Conservation (phyloP, 371 early-diverging fungal species). For the Actinomortierella wolfii region DNA sequence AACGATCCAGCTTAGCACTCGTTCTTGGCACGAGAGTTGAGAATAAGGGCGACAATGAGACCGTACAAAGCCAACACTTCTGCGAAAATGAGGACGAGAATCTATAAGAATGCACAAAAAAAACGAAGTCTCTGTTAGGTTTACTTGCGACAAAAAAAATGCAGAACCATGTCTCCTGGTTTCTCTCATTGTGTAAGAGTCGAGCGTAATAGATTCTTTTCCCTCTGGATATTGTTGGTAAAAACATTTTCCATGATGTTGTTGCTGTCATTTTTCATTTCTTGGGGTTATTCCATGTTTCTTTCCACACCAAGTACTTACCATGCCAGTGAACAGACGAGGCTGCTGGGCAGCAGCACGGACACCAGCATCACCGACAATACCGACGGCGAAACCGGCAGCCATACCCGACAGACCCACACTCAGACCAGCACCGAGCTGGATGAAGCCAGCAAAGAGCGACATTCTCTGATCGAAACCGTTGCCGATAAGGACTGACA, state of each 20-base stretch:
- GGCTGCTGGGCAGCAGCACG: constrained; percentile 85
- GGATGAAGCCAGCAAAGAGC: constrained; percentile 78
- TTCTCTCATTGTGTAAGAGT: too few relatives aligned
- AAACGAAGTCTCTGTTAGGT: background rate
- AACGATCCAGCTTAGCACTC: too few relatives aligned
- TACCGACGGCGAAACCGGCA: constrained; percentile 91
- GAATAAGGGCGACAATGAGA: constrained; percentile 83
- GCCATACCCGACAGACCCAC: constrained; percentile 90
- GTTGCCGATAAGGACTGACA: constrained; percentile 81
- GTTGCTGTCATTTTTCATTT: background rate
- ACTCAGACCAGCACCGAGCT: constrained; percentile 83
- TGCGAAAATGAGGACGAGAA: constrained; percentile 92
- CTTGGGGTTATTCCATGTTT: background rate
- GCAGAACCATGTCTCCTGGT: too few relatives aligned
- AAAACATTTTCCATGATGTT: too few relatives aligned
- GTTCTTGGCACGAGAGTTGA: constrained; percentile 54
- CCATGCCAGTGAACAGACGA: constrained; percentile 81
- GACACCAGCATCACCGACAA: constrained; percentile 90
- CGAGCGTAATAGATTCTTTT: too few relatives aligned
- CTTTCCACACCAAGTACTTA: too few relatives aligned
- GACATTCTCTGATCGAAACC: constrained; percentile 65
- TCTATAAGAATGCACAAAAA: constrained; percentile 40
- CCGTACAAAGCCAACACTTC: constrained; percentile 94
- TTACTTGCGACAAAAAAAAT: background rate
- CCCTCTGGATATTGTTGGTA: too few relatives aligned